These are phyloP conservation scores for Paraconiothyrium brasiliense DNA, from an alignment of 2,329 filamentous ascomycete species.

Conservation along the genomic window DNA sequence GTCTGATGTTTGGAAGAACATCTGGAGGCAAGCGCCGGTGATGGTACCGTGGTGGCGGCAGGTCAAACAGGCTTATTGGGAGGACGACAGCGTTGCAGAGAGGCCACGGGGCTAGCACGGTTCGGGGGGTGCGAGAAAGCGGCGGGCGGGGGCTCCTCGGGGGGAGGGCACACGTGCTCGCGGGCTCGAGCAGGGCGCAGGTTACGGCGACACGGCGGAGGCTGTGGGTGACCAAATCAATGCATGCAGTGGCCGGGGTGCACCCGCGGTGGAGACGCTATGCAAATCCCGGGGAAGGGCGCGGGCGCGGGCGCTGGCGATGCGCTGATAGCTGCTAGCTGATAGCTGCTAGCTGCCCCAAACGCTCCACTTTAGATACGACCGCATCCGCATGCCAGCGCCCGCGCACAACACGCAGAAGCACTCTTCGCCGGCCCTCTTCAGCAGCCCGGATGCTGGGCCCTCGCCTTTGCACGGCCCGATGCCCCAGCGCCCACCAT, in stretches of 20 bases:
- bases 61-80: not conserved
- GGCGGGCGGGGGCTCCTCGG: not conserved
- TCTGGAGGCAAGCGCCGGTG: not conserved
- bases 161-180: conserved; percentile 13
- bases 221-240: conserved; percentile 1
- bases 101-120: not conserved
- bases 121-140: not conserved
- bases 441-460: conserved; percentile 27
- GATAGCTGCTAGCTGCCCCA: not conserved
- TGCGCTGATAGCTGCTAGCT: conserved; percentile 2
- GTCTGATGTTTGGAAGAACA: not conserved
- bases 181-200: conserved; percentile 16
- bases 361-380: not conserved
- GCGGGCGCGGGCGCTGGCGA: conserved; percentile 16
- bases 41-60: not conserved
- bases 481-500: conserved; percentile 38
- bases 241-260: conserved; percentile 13
- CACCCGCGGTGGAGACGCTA: not conserved
- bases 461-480: conserved; percentile 16
- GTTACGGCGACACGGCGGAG: conserved; percentile 6
- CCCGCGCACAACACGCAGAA: conserved; percentile 3
- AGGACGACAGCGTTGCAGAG: not conserved
- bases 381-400: conserved; percentile 10
- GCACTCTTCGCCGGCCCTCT: conserved; percentile 12
- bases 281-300: conserved; percentile 21